Evolutionary conservation across 768 basidiomycete genomes (phyloP).

Genomic region (Pleurotus tuoliensis): DNA sequence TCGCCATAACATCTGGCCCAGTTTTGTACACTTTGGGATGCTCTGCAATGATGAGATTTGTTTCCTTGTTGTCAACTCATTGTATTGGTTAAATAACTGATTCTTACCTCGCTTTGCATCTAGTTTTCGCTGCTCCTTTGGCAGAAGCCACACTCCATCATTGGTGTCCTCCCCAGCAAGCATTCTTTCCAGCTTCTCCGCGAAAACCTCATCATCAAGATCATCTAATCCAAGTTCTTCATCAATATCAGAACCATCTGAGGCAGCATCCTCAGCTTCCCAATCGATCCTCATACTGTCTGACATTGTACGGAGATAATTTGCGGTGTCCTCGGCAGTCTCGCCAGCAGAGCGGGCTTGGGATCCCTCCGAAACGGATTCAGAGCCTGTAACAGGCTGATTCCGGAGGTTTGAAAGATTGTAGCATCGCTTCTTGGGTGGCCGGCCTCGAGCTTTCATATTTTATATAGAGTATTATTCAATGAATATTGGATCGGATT

Average conservation of each 20-base stretch:
- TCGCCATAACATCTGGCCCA: no score
- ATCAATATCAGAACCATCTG: neutral
- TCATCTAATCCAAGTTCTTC: neutral
- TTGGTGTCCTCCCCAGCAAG: neutral
- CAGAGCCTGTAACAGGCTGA: neutral
- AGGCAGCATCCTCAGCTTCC: neutral
- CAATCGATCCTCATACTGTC: neutral
- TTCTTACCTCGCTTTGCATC: no score
- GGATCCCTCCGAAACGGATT: neutral
- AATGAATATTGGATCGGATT: neutral
- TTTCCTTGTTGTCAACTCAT: no score
- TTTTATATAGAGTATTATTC: neutral
- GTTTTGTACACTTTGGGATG: no score
- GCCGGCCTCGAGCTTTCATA: neutral
- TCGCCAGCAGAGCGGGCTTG: neutral
- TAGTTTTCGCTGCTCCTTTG: neutral
- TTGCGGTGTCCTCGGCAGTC: neutral
- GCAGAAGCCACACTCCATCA: neutral
- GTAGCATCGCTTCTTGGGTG: neutral
- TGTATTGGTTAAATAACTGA: no score
- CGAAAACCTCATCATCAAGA: neutral
- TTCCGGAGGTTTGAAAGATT: neutral
- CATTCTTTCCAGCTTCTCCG: neutral
- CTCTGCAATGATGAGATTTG: no score
- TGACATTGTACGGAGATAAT: neutral